Evolutionary conservation across 805 yeast species (phyloP), one percentile per base, ranked within the genome.

Genomic region (Vanderwaltozyma tropicalis): DNA sequence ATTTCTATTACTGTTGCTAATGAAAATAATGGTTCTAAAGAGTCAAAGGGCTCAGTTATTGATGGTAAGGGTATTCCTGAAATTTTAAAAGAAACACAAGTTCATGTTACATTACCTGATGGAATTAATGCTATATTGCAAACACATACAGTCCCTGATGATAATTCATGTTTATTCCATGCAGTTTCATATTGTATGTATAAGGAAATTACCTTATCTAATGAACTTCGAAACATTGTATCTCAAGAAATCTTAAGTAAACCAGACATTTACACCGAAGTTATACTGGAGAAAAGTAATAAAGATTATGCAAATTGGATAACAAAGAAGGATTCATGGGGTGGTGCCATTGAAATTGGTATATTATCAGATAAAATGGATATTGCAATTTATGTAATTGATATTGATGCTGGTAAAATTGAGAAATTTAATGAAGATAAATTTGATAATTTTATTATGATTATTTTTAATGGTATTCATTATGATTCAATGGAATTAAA

Each of bases 301-400:
- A 49, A 52, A 0, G 69, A 71, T 9, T 82, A 82, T 50, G 58
- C 71, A 25, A 43, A 58, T 6, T 82, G 92, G 89, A 82, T 82
- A 17, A 45, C 52, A 32, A 61, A 68, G 39, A 68, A 68, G 15
- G 74, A 68, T 26, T 69, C 80, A 14, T 82, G 92, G 94, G 94
- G 94, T 22, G 94, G 94, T 6, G 89, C 85, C 2, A 80, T 82
- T 34, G 94, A 82, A 52, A 58, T 81, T 32, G 74, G 76, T 8
- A 78, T 82, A 6, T 52, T 82, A 21, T 67, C 83, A 2, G 63
- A 67, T 25, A 65, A 68, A 43, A 64, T 78, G 29, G 62, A 64
- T 5, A 57, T 78, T 5, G 64, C 71, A 3, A 75, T 82, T 30
- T 63, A 68, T 38, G 75, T 85, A 10, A 53, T 79, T 21, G 92